Percentiles rank a stretch among this genome's conserved stretches.
Conservation (phyloP, 768 basidiomycete genomes). For the Trametes cinnabarina region DNA sequence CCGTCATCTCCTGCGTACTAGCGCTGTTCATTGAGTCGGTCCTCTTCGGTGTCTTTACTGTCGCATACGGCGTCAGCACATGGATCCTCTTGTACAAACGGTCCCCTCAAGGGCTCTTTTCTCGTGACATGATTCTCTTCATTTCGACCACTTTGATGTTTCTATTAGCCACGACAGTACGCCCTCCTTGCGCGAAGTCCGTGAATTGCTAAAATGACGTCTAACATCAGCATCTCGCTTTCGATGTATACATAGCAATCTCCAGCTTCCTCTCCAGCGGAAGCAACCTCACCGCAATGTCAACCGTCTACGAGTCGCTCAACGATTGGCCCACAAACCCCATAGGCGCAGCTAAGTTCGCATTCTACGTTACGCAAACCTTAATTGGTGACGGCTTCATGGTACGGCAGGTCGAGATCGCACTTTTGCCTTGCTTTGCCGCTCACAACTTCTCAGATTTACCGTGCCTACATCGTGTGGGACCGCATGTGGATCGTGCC, state of each 20-base stretch:
- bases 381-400: constrained; percentile 12
- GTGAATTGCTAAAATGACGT: not conserved
- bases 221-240: constrained; percentile 1
- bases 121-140: constrained; percentile 2
- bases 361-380: constrained; percentile 10
- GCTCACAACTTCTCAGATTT: not conserved
- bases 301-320: not conserved
- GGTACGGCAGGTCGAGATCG: not conserved
- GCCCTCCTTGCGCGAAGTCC: too few species aligned
- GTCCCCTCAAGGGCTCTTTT: not conserved
- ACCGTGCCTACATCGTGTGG: constrained; percentile 15
- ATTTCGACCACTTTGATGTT: constrained; percentile 6
- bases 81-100: constrained; percentile 13
- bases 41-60: constrained; percentile 7
- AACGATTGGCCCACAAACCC: constrained; percentile 11
- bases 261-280: not conserved
- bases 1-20: constrained; percentile 1
- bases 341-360: constrained; percentile 7
- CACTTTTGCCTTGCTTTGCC: not conserved
- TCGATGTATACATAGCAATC: constrained; percentile 9
- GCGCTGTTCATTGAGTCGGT: constrained; percentile 9
- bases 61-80: constrained; percentile 4
- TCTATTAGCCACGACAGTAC: not conserved
- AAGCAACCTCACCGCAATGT: not conserved
- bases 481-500: constrained; percentile 1